Base-by-base conservation (phyloP, 2,329 filamentous ascomycete species). In the Cucurbitaria berberidis region DNA sequence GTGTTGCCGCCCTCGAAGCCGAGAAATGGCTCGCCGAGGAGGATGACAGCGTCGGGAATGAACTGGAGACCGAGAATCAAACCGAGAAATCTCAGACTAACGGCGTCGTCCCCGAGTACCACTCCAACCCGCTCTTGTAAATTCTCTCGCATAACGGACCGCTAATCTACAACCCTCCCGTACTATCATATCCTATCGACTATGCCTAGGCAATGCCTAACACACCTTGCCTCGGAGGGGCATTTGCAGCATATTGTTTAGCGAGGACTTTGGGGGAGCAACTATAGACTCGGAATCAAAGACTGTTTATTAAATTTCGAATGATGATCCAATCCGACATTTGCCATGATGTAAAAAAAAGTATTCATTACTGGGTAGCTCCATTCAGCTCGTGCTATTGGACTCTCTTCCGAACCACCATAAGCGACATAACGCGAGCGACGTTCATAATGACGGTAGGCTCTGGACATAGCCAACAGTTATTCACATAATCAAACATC, bases 1-100 rank as follows among this genome's bases (percentile, higher is more conserved):
- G 95, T 77, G 89, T 97, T 81, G 95, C 95, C 47, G 95, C 93
- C 10, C 85, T 99, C 48, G 95, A 99, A 73, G 93, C 93, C 9
- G 95, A 99, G 79, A 96, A 96, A 77, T 97, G 85, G 81, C 81
- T 99, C 48, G 82, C 90, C 5, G 93, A 97, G 70, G 78, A 83
- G 43, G 90, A 93, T 67, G 82, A 82, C 42, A 78, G 75, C 43
- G 68, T 81, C 11, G 73, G 76, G 40, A 78, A 79, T 46, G 75
- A 78, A 54, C 73, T 79, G 29, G 77, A 79, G 64, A 73, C 76
- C 5, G 78, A 81, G 65, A 81, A 81, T 60, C 77, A 79, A 57
- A 78, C 76, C 48, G 77, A 79, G 70, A 81, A 81, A 66, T 72
- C 75, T 18, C 77, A 84, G 57, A 74, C 75, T 59, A 82, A 82